Evolutionary conservation across 2,329 filamentous ascomycete species (phyloP).

Genomic region (Phialophora verrucosa): DNA sequence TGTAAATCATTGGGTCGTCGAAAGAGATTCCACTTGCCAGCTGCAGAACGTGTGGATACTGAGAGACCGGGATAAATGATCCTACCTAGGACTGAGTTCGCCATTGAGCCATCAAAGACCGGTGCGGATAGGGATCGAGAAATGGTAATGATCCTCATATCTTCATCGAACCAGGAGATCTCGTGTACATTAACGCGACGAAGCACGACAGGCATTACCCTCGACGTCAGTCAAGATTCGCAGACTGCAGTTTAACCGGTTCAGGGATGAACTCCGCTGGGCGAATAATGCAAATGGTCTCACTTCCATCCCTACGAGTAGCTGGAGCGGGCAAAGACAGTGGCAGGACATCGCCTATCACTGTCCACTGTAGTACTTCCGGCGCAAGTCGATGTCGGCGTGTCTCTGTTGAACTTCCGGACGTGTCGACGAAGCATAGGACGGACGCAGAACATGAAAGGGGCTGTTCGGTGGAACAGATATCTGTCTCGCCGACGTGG

Average conservation of each 20-base stretch:
- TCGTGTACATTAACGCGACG: background rate
- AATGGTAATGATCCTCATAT: background rate
- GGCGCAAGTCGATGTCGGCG: background rate
- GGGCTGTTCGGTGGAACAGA: constrained; percentile 10
- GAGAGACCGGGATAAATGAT: background rate
- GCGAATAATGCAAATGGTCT: background rate
- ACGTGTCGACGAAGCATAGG: background rate
- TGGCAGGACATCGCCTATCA: background rate
- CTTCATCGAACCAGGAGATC: background rate
- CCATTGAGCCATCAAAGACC: background rate
- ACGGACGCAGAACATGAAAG: background rate
- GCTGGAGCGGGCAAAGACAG: background rate
- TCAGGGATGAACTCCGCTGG: background rate
- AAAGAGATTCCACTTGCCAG: background rate
- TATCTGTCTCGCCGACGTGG: constrained; percentile 13
- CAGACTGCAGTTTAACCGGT: background rate
- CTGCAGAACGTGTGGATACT: background rate
- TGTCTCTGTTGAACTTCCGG: background rate
- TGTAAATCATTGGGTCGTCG: background rate
- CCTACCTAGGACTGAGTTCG: background rate
- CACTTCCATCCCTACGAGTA: background rate
- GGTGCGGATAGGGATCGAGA: background rate
- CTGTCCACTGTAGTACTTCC: background rate
- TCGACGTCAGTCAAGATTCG: background rate
- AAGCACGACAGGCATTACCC: background rate